Conservation (phyloP, 495 filamentous ascomycete genomes). For the Talaromyces wortmannii region DNA sequence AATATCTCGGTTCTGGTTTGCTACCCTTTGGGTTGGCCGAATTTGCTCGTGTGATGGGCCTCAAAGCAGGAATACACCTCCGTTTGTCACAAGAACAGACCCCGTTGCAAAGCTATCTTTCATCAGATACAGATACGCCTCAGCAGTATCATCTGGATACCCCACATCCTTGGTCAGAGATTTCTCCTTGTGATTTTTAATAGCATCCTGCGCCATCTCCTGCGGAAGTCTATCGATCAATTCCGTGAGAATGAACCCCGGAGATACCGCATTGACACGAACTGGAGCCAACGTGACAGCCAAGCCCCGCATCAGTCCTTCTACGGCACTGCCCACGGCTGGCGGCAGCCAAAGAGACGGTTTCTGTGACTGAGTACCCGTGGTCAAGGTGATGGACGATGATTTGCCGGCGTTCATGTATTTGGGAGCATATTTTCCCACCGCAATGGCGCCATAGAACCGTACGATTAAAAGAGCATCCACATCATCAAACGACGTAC, state of each 20-base stretch:
- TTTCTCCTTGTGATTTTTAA: conserved; percentile 15
- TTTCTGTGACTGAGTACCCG: conserved; percentile 35
- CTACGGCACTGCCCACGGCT: conserved; percentile 24
- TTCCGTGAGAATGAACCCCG: conserved; percentile 49
- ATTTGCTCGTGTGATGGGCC: no score
- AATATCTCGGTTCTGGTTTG: no score
- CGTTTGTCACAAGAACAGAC: conserved; percentile 28
- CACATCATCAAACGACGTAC: conserved; percentile 31
- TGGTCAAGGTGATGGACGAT: conserved; percentile 49
- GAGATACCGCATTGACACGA: conserved; percentile 52
- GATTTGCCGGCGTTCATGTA: conserved; percentile 31
- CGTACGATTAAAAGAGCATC: conserved; percentile 38
- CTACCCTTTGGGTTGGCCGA: no score
- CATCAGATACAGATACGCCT: conserved; percentile 60
- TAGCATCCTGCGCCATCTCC: conserved; percentile 13
- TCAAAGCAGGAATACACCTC: conserved; percentile 11
- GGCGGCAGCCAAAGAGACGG: conserved; percentile 32
- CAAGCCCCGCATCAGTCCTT: conserved; percentile 41
- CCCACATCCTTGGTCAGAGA: conserved; percentile 40
- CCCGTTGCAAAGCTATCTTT: conserved; percentile 51
- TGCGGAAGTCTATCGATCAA: conserved; percentile 27
- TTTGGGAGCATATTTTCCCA: conserved; percentile 41
- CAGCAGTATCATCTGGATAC: conserved; percentile 49
- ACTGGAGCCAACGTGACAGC: conserved; percentile 53
- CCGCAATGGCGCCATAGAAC: conserved; percentile 39